Percentiles rank a stretch among this genome's conserved stretches.
Evolutionary conservation across 2,329 filamentous ascomycete genomes (phyloP).

Genomic region (Nemania diffusa): DNA sequence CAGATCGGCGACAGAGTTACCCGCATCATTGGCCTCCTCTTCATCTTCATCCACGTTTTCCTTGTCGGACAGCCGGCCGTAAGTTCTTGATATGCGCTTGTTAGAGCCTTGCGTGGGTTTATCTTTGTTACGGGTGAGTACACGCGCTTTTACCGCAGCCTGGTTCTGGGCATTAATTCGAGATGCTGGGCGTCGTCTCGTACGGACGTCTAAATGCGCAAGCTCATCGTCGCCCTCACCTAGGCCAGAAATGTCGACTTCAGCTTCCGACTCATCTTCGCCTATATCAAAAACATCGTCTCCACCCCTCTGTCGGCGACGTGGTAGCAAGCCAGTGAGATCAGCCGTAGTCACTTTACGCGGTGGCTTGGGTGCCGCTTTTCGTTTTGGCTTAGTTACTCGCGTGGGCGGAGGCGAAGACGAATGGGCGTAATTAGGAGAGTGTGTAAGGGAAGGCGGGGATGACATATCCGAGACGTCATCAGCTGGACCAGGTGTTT

Average conservation of each 20-base stretch:
- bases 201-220: conserved; percentile 56
- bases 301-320: conserved; percentile 58
- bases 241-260: conserved; percentile 60
- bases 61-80: conserved; percentile 66
- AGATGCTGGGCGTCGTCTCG: conserved; percentile 50
- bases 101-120: conserved; percentile 33
- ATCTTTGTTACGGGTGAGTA: conserved; percentile 31
- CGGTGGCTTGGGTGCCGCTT: conserved; percentile 51
- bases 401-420: conserved; percentile 46
- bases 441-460: conserved; percentile 73
- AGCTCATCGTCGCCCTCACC: conserved; percentile 68
- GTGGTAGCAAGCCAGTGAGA: conserved; percentile 64
- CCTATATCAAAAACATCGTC: conserved; percentile 56
- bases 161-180: conserved; percentile 46
- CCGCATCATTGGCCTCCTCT: conserved; percentile 50
- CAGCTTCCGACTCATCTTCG: conserved; percentile 56
- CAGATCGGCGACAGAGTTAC: conserved; percentile 50
- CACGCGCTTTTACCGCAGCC: conserved; percentile 33
- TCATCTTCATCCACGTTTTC: conserved; percentile 61
- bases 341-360: conserved; percentile 65
- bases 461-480: conserved; percentile 68
- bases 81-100: conserved; percentile 55
- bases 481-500: conserved; percentile 54
- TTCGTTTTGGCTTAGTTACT: conserved; percentile 48
- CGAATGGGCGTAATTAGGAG: conserved; percentile 63